Evolutionary conservation across 192 early-diverging fungal species (phyloP).

Genomic region (Coemansia sp.): DNA sequence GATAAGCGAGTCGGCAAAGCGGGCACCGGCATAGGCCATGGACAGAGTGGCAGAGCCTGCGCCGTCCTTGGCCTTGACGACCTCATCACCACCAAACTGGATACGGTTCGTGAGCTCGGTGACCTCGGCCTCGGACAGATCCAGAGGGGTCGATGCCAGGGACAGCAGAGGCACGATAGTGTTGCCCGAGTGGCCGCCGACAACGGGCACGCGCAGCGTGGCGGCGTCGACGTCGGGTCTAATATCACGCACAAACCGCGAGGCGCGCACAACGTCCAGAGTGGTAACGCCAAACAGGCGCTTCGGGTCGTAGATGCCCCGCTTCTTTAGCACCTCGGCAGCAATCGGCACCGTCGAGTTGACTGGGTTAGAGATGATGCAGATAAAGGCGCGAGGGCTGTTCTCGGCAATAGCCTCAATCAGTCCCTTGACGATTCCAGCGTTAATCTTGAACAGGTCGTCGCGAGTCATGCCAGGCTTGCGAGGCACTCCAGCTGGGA

Average conservation of each 20-base stretch:
- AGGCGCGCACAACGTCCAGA: constrained; percentile 95
- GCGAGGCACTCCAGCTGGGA: constrained; percentile 96
- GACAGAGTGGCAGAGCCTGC: constrained; percentile 86
- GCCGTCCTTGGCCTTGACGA: constrained; percentile 99
- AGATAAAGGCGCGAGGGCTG: constrained; percentile 82
- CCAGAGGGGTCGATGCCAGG: constrained; percentile 60
- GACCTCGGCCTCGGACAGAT: constrained; percentile 80
- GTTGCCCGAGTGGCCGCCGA: constrained; percentile 96
- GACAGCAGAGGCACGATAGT: constrained; percentile 96
- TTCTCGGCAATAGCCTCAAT: constrained; percentile 74
- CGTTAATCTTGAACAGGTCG: constrained; percentile 98
- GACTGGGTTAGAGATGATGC: constrained; percentile 94
- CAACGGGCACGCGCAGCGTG: constrained; percentile 75
- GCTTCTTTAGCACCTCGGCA: constrained; percentile 84
- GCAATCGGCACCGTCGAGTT: constrained; percentile 97
- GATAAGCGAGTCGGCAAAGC: constrained; percentile 88
- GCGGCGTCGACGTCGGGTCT: constrained; percentile 65
- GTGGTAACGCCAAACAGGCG: constrained; percentile 95
- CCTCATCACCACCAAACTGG: constrained; percentile 99
- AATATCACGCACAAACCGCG: constrained; percentile 87
- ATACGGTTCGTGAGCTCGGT: constrained; percentile 92
- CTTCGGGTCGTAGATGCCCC: constrained; percentile 81
- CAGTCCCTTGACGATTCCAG: constrained; percentile 80
- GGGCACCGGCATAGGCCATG: constrained; percentile 87
- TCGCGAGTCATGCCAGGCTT: constrained; percentile 99